These are phyloP conservation scores for Metarhizium album DNA, from an alignment of 2,329 filamentous ascomycete species.

Conservation along the genomic window DNA sequence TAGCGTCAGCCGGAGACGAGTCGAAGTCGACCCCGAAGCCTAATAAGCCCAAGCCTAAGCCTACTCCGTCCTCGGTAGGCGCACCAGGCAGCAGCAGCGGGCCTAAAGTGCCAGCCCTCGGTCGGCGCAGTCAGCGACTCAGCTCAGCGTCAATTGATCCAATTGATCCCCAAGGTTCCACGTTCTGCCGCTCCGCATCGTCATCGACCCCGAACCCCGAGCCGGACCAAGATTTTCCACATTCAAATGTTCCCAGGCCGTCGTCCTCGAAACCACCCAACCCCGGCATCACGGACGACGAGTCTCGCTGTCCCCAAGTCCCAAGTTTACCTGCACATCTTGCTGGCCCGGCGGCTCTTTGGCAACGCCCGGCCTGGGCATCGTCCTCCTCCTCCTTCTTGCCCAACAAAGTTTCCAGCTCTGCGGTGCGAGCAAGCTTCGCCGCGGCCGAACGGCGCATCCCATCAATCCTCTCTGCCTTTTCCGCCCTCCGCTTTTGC, in stretches of 20 bases:
- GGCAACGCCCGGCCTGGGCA: background rate
- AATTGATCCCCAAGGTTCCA: background rate
- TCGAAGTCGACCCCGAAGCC: too few relatives aligned
- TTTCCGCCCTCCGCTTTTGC: background rate
- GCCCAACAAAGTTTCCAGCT: background rate
- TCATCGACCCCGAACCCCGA: constrained; percentile 1
- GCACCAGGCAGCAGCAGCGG: too few relatives aligned
- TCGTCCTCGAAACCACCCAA: constrained; percentile 1
- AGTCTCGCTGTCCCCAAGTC: background rate
- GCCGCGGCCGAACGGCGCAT: background rate
- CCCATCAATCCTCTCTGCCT: too few relatives aligned
- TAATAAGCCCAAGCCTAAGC: background rate
- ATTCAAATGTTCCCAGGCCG: too few relatives aligned
- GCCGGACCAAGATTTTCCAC: background rate
- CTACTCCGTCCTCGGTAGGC: too few relatives aligned
- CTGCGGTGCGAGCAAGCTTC: background rate
- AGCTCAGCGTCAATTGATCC: too few relatives aligned
- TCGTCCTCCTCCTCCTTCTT: background rate
- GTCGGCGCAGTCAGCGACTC: too few relatives aligned
- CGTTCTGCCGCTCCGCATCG: constrained; percentile 4
- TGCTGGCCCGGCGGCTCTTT: background rate
- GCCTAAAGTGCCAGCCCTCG: too few relatives aligned
- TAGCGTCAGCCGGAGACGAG: too few relatives aligned
- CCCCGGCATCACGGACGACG: constrained; percentile 1
- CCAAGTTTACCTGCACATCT: background rate